Base-by-base conservation (phyloP, 192 early-diverging fungal genomes). In the Coemansia sp. region DNA sequence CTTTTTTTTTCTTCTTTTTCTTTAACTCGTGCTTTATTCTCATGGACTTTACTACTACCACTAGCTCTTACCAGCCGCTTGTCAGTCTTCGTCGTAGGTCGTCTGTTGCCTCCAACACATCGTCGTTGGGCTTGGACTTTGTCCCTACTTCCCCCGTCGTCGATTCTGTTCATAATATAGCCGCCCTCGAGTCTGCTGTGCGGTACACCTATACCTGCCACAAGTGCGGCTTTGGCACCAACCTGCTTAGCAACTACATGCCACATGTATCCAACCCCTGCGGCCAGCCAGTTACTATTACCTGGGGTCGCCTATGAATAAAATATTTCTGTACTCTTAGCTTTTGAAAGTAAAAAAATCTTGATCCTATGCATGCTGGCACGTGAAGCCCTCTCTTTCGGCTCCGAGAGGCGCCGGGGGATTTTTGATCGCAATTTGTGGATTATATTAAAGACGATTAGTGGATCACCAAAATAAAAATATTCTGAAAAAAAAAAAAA, bases 241-340 rank as follows among this genome's bases (percentile, higher is more conserved):
- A 79, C 56, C 57, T 79, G 46, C 72, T 79, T 7, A 68, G 71
- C 67, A 51, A 62, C 16, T 79, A 68, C 65, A 79, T 79, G 77
- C 77, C 77, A 6, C 77, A 79, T 33, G 50, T 59, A 0, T 70
- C 77, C 2, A 74, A 79, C 65, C 77, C 77, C 24, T 79, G 77
- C 62, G 77, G 71, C 60, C 64, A 67, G 40, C 65, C 68, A 11
- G 62, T 50, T 10, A 40, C 45, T 16, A 59, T 58, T 21, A 65
- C 65, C 28, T 79, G 77, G 77, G 65, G 72, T 35, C 69, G 64
- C 31, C 68, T 71, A 20, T 79, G 35, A 65, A 6, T 1, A 67
- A 57, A 37, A 13, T 56, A 20, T 51, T 36, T 57, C n/a, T 50
- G 20, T 64, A 62, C 23, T 59, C 40, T 43, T 26, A 46, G 8